These are phyloP conservation scores for Kwoniella pini DNA, from an alignment of 768 basidiomycete species.

Conservation along the genomic window DNA sequence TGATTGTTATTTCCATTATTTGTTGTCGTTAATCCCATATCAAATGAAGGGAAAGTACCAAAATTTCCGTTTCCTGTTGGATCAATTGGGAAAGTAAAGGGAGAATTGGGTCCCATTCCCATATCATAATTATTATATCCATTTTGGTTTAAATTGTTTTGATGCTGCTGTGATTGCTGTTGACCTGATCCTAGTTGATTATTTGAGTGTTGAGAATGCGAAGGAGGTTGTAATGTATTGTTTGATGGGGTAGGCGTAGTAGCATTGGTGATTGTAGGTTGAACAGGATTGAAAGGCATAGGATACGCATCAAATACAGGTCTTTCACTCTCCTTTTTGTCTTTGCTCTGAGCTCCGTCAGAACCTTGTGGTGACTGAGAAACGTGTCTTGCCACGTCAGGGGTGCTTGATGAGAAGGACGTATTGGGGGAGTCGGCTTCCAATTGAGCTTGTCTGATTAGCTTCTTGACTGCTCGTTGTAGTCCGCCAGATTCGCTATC, in stretches of 20 bases:
- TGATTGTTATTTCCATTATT: not conserved
- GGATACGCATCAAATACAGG: constrained; percentile 48
- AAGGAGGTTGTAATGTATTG: not conserved
- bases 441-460: constrained; percentile 48
- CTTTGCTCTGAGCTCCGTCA: constrained; percentile 8
- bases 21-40: not conserved
- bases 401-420: constrained; percentile 7
- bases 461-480: constrained; percentile 53
- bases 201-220: not conserved
- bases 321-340: constrained; percentile 20
- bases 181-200: not conserved
- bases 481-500: constrained; percentile 42
- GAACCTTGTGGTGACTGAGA: constrained; percentile 13
- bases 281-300: constrained; percentile 29
- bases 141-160: not conserved
- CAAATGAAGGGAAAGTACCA: constrained; percentile 23
- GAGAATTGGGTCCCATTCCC: not conserved
- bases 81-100: constrained; percentile 34
- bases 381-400: constrained; percentile 1
- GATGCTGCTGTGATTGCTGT: constrained; percentile 1
- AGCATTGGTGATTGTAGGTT: constrained; percentile 17
- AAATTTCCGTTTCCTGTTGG: constrained; percentile 12
- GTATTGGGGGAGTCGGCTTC: constrained; percentile 39
- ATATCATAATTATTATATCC: not conserved
- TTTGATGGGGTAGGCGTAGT: constrained; percentile 6